A percentile compares a stretch with the other conserved stretches of the same genome.
phyloP scores from a whole-genome alignment of 495 filamentous ascomycete genomes.

The Extremus antarcticus region DNA sequence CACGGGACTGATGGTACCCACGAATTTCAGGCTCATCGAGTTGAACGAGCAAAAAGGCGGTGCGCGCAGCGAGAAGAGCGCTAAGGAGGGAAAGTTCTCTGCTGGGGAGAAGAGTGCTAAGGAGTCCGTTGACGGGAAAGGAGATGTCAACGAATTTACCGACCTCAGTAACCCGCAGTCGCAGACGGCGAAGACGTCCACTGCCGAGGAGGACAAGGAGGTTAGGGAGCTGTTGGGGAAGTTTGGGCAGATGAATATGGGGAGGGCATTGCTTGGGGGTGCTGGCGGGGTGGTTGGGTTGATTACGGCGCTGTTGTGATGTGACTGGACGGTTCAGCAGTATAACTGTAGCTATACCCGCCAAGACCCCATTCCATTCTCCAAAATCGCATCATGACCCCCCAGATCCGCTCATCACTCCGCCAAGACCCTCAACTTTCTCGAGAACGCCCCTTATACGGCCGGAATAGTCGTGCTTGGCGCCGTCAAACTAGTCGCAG shows the following conservation, averaged over 20 bases:
- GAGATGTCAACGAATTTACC: conserved; percentile 4
- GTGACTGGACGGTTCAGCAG: no score
- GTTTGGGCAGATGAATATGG: conserved; percentile 10
- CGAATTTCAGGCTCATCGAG: conserved; percentile 16
- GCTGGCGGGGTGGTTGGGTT: conserved; percentile 10
- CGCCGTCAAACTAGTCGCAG: no score
- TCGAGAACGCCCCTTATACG: no score
- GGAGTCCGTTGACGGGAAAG: conserved; percentile 4
- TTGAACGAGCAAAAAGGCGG: conserved; percentile 11
- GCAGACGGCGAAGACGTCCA: background rate
- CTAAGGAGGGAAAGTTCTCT: background rate
- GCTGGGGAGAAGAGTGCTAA: conserved; percentile 1
- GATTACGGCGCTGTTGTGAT: conserved; percentile 3
- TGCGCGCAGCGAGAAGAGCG: conserved; percentile 1
- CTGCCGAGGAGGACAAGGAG: conserved; percentile 5
- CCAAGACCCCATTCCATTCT: no score
- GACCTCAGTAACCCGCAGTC: conserved; percentile 9
- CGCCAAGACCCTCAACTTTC: no score
- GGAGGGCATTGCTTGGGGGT: conserved; percentile 9
- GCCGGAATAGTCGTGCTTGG: no score
- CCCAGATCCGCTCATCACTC: no score
- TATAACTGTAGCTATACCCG: no score
- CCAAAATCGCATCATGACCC: no score
- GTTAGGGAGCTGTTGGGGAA: conserved; percentile 9
- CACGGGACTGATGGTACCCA: conserved; percentile 11